These are phyloP conservation scores for Dichotomopilus funicola DNA, from an alignment of 2,329 filamentous ascomycete species.

Conservation along the genomic window DNA sequence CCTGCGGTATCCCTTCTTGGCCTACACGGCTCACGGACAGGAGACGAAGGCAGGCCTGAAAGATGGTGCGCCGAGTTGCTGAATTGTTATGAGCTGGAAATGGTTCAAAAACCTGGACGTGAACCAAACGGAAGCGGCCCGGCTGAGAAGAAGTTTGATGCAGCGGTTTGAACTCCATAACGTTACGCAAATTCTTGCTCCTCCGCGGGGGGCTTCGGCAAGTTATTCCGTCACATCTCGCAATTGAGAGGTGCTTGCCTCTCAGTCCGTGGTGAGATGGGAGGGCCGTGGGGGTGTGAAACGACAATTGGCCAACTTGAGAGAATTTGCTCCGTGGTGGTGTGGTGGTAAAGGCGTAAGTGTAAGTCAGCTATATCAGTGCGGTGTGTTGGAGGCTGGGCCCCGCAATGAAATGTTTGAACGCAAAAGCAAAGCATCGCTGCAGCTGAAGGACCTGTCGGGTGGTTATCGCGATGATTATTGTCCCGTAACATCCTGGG, in stretches of 20 bases:
- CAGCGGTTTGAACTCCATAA: too few relatives aligned
- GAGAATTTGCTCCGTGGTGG: slow-evolving; percentile 6
- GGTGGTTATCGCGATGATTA: too few relatives aligned
- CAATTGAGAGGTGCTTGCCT: not conserved
- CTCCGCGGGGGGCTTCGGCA: not conserved
- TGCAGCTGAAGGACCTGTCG: too few relatives aligned
- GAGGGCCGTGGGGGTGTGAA: slow-evolving; percentile 16
- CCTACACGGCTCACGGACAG: not conserved
- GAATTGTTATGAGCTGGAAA: not conserved
- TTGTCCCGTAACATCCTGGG: too few relatives aligned
- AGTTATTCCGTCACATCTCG: slow-evolving; percentile 13
- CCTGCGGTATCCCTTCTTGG: not conserved
- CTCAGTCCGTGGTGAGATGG: not conserved
- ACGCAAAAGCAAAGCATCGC: not conserved
- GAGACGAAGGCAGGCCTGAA: not conserved
- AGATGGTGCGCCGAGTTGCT: not conserved
- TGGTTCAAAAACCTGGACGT: too few relatives aligned
- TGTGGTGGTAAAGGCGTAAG: slow-evolving; percentile 11
- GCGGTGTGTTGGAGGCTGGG: not conserved
- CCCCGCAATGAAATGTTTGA: not conserved
- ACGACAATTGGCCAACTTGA: slow-evolving; percentile 10
- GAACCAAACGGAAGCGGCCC: slow-evolving; percentile 8
- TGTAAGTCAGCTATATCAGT: not conserved
- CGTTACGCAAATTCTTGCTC: not conserved
- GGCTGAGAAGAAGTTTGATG: not conserved